Base-by-base conservation (phyloP, 2,329 filamentous ascomycete genomes). In the Diaporthe batatas region DNA sequence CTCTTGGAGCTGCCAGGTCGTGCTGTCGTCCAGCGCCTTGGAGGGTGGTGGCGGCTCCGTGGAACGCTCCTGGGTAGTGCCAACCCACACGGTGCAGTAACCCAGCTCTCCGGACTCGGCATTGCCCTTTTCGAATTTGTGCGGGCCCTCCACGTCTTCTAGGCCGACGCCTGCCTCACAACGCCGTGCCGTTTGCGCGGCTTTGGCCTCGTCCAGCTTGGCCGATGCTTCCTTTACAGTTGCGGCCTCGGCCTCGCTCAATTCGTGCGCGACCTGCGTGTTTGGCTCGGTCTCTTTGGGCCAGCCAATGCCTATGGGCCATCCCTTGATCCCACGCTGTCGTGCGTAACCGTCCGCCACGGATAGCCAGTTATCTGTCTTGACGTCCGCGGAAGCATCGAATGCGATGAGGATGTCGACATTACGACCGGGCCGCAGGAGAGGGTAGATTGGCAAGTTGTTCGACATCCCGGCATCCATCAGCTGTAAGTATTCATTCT, bases 401-500 rank as follows among this genome's bases (percentile, higher is more conserved):
- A 99, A 99, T 3, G 95, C 94, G 58, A 99, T 90, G 58, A 98
- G 86, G 55, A 99, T 88, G 77, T 99, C 96, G 7, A 99, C 92
- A 72, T 97, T 89, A 47, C 96, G 90, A 2, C 95, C 96, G 0
- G 94, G 94, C 14, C 96, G 91, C 23, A 99, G 90, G 4, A 98
- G 88, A 0, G 96, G 96, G 80, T 99, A 99, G 54, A 98, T 95
- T 1, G 96, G 96, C 11, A 99, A 86, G 79, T 99, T 99, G 81
- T 99, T 98, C 76, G 94, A 97, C 96, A 99, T 99, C 67, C 96
- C 96, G 1, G 96, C 95, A 81, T 99, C 96, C 95, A 98, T 98
- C 21, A 96, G 87, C 76, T 94, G 92, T 23, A 96, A 87, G 80
- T 97, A 92, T 57, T 91, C 87, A 18, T 87, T 88, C 23, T 90